Base-by-base conservation (phyloP, 2,329 filamentous ascomycete species). In the Bisporella sp. region DNA sequence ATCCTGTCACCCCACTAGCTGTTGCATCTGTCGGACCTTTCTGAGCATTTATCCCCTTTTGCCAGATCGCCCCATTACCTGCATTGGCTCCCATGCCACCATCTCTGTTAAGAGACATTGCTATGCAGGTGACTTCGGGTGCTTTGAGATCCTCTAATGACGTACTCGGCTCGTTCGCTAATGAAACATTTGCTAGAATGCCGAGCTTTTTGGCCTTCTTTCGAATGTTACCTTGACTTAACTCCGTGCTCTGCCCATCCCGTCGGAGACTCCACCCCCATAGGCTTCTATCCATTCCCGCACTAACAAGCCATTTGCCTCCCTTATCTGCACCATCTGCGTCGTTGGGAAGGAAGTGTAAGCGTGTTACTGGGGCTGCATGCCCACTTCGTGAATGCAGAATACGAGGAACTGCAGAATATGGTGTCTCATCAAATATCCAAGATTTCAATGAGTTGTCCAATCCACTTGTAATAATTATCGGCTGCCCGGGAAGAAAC, bases 211-310 rank as follows among this genome's bases (percentile, higher is more conserved):
- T 95, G 1, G 90, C 87, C 69, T 90, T 95, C 66, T 88, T 90
- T 56, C 87, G 85, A 46, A 96, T 80, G 46, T 85, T 85, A 32
- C 93, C 93, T 66, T 99, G 95, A 42, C 90, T 96, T 37, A 99
- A 73, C 68, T 99, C 93, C 1, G 87, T 82, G 66, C 89, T 96
- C 69, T 99, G 95, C 1, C 90, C 91, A 66, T 99, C 93, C 47
- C 89, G 87, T 41, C 93, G 86, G 66, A 99, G 72, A 76, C 91
- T 97, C 82, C 95, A 96, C 1, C 88, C 92, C 92, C 93, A 97
- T 2, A 99, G 74, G 68, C 90, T 96, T 57, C 90, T 81, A 64
- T 99, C 95, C 61, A 83, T 80, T 52, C 90, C 91, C 58, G 88
- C 89, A 62, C 90, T 96, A 49, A 99, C 74, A 5, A 97, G 73